These are phyloP conservation scores for Flaveria linearis DNA, from an alignment of 129 eudicot species.

Conservation along the genomic window DNA sequence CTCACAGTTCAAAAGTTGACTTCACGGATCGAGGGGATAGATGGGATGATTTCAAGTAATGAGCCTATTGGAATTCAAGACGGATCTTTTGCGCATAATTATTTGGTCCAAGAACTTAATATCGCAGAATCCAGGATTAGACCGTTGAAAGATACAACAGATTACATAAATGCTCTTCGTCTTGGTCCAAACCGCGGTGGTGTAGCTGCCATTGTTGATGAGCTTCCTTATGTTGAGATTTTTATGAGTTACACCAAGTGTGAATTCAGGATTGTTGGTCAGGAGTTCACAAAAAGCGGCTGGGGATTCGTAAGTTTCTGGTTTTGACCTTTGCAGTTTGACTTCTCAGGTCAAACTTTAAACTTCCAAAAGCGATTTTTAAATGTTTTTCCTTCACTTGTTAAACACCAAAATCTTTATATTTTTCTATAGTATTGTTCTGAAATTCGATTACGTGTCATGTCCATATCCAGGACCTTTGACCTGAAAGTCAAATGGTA, in stretches of 20 bases:
- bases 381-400: not conserved
- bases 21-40: constrained; percentile 68
- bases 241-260: constrained; percentile 62
- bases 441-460: no score
- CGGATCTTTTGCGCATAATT: constrained; percentile 77
- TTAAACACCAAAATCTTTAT: constrained; percentile 1
- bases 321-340: constrained; percentile 3
- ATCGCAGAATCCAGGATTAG: constrained; percentile 66
- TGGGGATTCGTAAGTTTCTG: constrained; percentile 88
- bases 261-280: constrained; percentile 66
- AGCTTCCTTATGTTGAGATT: constrained; percentile 77
- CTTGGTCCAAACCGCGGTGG: constrained; percentile 73
- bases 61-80: constrained; percentile 88
- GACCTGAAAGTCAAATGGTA: not conserved
- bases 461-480: not conserved
- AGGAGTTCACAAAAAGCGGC: constrained; percentile 81
- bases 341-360: constrained; percentile 10
- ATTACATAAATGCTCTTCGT: constrained; percentile 50
- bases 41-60: constrained; percentile 55
- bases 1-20: constrained; percentile 74
- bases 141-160: constrained; percentile 48
- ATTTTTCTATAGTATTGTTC: not conserved
- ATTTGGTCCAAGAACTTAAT: constrained; percentile 58
- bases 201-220: constrained; percentile 82
- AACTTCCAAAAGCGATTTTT: not conserved